These are phyloP conservation scores for Ambrosia artemisiifolia DNA, from an alignment of 129 eudicot species.

Conservation along the genomic window DNA sequence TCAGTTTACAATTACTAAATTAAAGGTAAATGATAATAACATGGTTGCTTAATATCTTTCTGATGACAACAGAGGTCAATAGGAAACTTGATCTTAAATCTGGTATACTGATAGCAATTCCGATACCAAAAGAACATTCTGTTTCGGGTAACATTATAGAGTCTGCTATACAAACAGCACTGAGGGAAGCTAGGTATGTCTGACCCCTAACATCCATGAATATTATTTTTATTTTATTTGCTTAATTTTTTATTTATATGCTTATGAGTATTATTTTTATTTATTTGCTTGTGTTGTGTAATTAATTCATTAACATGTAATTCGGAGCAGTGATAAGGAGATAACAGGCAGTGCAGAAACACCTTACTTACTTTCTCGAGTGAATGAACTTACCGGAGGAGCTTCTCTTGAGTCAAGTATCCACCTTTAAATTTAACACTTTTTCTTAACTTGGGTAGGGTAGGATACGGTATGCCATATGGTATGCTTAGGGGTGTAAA, in stretches of 20 bases:
- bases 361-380: slow-evolving; percentile 87
- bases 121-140: slow-evolving; percentile 82
- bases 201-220: neutral
- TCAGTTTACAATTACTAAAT: neutral
- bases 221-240: neutral
- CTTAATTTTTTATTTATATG: neutral
- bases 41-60: slow-evolving; percentile 6
- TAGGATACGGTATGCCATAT: neutral
- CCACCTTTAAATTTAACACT: slow-evolving; percentile 35
- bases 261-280: neutral
- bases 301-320: neutral
- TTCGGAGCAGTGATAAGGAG: slow-evolving; percentile 61
- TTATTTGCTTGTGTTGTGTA: neutral
- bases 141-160: slow-evolving; percentile 84
- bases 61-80: slow-evolving; percentile 58
- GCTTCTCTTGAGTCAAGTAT: slow-evolving; percentile 96
- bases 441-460: neutral
- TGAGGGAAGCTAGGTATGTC: slow-evolving; percentile 85
- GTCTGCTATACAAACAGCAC: slow-evolving; percentile 89
- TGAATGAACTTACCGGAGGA: slow-evolving; percentile 88
- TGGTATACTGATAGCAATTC: slow-evolving; percentile 84
- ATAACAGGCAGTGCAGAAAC: slow-evolving; percentile 92
- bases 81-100: slow-evolving; percentile 55
- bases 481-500: no score
- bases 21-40: neutral